Conservation (phyloP, 768 basidiomycete genomes). For the Trametes elegans region DNA sequence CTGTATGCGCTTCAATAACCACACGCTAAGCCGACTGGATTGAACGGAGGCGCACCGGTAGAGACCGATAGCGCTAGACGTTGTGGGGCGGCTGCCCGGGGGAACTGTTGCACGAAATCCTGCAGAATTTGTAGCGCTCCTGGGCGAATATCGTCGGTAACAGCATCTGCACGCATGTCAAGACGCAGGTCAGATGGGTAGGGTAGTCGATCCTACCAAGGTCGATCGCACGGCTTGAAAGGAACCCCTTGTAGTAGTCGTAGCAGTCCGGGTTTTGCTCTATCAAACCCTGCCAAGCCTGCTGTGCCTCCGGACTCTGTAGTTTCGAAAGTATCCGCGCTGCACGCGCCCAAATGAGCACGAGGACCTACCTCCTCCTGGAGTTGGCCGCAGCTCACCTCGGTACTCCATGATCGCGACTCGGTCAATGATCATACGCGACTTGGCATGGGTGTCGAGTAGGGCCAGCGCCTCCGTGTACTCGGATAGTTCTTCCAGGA, state of each 20-base stretch:
- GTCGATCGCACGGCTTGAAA: conserved; percentile 62
- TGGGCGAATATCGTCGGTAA: conserved; percentile 48
- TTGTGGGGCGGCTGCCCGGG: conserved; percentile 66
- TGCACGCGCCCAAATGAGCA: conserved; percentile 30
- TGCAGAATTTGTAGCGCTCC: conserved; percentile 57
- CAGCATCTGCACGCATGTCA: conserved; percentile 30
- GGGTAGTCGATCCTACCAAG: conserved; percentile 46
- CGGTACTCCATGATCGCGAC: conserved; percentile 64
- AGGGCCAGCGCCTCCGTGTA: conserved; percentile 56
- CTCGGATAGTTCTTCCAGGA: conserved; percentile 74
- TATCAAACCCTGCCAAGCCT: conserved; percentile 78
- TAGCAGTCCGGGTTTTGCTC: conserved; percentile 83
- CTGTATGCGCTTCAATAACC: conserved; percentile 30
- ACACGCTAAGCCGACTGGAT: too few species aligned
- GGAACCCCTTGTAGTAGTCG: conserved; percentile 75
- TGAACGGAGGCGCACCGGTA: conserved; percentile 39
- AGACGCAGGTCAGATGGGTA: not conserved
- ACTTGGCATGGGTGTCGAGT: conserved; percentile 64
- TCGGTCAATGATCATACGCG: conserved; percentile 67
- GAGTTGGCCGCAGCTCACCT: conserved; percentile 40
- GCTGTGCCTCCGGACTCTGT: conserved; percentile 66
- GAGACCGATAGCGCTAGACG: conserved; percentile 74
- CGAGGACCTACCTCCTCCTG: not conserved
- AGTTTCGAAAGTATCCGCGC: conserved; percentile 78
- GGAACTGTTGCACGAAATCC: conserved; percentile 59